Base-by-base conservation (phyloP, 1,139 yeast species). In the Schwanniomyces etchellsii region DNA sequence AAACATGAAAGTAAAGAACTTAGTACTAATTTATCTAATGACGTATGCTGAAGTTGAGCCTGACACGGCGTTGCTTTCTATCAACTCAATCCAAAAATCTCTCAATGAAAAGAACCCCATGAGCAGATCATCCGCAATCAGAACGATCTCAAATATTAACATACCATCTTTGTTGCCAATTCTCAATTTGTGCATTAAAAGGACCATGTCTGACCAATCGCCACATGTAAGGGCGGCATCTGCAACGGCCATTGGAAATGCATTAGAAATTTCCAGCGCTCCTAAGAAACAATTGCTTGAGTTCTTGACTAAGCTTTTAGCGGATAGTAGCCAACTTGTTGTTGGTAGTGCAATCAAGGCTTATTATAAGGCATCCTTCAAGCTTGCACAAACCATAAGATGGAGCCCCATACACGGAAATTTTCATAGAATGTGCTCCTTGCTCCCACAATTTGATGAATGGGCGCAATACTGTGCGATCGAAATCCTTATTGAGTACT, bases 51-150 rank as follows among this genome's bases (percentile, higher is more conserved):
- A 85, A 40, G 61, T 70, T 29, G 91, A 86, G 44, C 96, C 94
- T 4, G 95, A 89, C 52, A 70, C 86, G 12, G 94, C 97, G 1
- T 66, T 93, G 20, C 64, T 93, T 30, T 79, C 96, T 0, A 83
- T 93, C 44, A 93, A 93, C 55, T 84, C 96, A 0, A 83, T 93
- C 28, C 98, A 93, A 52, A 86, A 84, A 52, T 70, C 85, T 2
- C 60, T 91, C 25, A 67, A 70, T 15, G 95, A 88, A 46, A 74
- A 77, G 39, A 73, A 70, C 36, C 81, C 94, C 0, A 68, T 73
- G 10, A 64, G 71, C 13, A 64, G 97, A 41, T 75, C 93, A 2
- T 62, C 82, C 35, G 82, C 95, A 0, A 70, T 93, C 29, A 70
- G 91, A 33, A 80, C 89, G 5, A 69, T 93, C 47, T 77, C 94